Evolutionary conservation across 768 basidiomycete genomes (phyloP).

Genomic region (Paxillus rubicundulus): DNA sequence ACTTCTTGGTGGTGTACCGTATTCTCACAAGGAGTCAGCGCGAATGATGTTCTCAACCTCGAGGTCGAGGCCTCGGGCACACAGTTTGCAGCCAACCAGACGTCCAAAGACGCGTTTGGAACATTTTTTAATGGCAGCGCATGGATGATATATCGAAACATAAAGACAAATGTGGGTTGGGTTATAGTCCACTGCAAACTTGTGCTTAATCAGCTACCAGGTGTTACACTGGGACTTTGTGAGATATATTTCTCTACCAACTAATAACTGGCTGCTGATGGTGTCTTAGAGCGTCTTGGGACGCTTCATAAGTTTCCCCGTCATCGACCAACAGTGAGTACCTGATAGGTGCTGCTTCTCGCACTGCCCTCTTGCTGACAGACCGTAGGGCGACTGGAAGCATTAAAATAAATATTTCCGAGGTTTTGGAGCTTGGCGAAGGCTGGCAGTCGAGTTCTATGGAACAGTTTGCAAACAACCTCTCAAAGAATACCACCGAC

Average conservation of each 20-base stretch:
- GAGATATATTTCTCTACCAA: conserved; percentile 23
- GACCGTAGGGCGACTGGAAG: conserved; percentile 49
- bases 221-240: conserved; percentile 71
- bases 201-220: background rate
- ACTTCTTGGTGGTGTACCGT: too few species aligned
- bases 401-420: conserved; percentile 56
- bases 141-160: conserved; percentile 72
- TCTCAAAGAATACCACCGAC: conserved; percentile 36
- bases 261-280: background rate
- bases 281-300: conserved; percentile 53
- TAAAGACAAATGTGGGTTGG: conserved; percentile 41
- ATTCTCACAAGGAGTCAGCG: conserved; percentile 31
- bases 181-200: background rate
- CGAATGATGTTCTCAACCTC: conserved; percentile 59
- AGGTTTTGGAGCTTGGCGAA: conserved; percentile 48
- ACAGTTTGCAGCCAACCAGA: conserved; percentile 45
- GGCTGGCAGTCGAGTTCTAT: conserved; percentile 49
- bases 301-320: conserved; percentile 67
- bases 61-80: conserved; percentile 63
- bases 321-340: conserved; percentile 44
- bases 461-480: conserved; percentile 35
- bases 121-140: conserved; percentile 55
- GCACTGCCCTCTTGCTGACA: conserved; percentile 6
- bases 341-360: background rate
- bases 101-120: conserved; percentile 47